A percentile compares a stretch with the other conserved stretches of the same genome.
Conservation (phyloP, 2,329 filamentous ascomycete species). For the Pyrenophora tritici-repentis region DNA sequence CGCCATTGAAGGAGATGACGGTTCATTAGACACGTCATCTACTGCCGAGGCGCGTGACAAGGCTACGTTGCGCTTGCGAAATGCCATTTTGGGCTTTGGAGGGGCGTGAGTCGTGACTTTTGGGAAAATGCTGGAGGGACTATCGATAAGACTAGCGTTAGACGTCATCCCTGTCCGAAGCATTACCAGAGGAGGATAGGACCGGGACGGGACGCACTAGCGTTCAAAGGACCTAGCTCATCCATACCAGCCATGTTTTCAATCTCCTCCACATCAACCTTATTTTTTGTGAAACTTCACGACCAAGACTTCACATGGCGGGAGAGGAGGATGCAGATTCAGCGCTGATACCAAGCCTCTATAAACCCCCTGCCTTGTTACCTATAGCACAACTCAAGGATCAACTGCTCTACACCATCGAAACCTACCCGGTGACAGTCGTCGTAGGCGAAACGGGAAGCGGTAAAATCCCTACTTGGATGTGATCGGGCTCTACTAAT, state of each 20-base stretch:
- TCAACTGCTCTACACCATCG: slow-evolving; percentile 81
- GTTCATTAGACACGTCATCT: slow-evolving; percentile 18
- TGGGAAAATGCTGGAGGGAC: slow-evolving; percentile 15
- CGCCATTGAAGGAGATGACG: slow-evolving; percentile 17
- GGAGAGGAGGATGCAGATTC: slow-evolving; percentile 50
- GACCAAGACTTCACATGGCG: slow-evolving; percentile 23
- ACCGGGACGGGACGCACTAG: too few species aligned
- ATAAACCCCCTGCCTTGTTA: slow-evolving; percentile 81
- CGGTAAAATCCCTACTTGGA: slow-evolving; percentile 11
- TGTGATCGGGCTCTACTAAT: neutral
- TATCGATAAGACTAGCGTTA: slow-evolving; percentile 11
- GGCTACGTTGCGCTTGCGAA: slow-evolving; percentile 69
- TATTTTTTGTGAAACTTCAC: neutral
- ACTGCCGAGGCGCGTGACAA: slow-evolving; percentile 50
- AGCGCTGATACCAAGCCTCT: slow-evolving; percentile 74
- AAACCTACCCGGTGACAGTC: slow-evolving; percentile 82
- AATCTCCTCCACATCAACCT: too few species aligned
- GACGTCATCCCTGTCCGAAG: too few species aligned
- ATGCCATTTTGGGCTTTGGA: slow-evolving; percentile 59
- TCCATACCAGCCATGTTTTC: too few species aligned
- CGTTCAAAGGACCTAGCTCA: too few species aligned
- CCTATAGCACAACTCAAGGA: slow-evolving; percentile 86
- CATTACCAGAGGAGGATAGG: too few species aligned
- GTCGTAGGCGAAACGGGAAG: slow-evolving; percentile 93
- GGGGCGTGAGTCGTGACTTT: slow-evolving; percentile 9